Evolutionary conservation across 2,329 filamentous ascomycete genomes (phyloP).

Genomic region (Incumbomyces delicatus): DNA sequence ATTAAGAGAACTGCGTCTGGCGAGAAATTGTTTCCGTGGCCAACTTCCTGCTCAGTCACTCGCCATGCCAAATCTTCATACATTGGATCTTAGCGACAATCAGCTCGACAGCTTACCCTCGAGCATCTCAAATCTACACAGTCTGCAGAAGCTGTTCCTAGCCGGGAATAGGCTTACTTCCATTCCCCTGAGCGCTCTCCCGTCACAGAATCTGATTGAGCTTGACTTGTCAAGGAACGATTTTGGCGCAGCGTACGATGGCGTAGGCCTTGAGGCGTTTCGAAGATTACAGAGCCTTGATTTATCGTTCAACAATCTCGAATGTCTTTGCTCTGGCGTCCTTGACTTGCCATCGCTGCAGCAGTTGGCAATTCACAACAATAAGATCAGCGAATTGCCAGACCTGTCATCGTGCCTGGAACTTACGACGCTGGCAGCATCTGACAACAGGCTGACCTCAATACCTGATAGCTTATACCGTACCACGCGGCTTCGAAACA

Average conservation of each 20-base stretch:
- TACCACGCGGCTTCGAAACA: conserved; percentile 60
- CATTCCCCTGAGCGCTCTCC: conserved; percentile 43
- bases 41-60: conserved; percentile 55
- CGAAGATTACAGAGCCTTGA: conserved; percentile 70
- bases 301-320: conserved; percentile 65
- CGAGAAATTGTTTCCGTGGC: conserved; percentile 65
- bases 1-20: conserved; percentile 71
- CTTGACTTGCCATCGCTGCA: conserved; percentile 63
- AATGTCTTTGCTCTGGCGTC: conserved; percentile 38
- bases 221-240: conserved; percentile 74
- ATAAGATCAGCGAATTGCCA: conserved; percentile 64
- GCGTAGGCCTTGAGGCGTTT: conserved; percentile 32
- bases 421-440: conserved; percentile 57
- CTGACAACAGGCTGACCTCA: conserved; percentile 68
- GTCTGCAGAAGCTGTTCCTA: conserved; percentile 62
- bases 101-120: conserved; percentile 56
- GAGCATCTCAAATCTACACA: conserved; percentile 55
- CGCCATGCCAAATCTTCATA: conserved; percentile 60
- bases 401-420: conserved; percentile 63
- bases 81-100: conserved; percentile 74
- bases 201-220: conserved; percentile 25
- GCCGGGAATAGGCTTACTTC: conserved; percentile 67
- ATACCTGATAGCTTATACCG: conserved; percentile 68
- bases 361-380: conserved; percentile 67
- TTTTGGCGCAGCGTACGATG: conserved; percentile 35